Percentiles rank a stretch among this genome's conserved stretches.
Conservation (phyloP, 2,329 filamentous ascomycete species). For the Beauveria scarabaeidicola region DNA sequence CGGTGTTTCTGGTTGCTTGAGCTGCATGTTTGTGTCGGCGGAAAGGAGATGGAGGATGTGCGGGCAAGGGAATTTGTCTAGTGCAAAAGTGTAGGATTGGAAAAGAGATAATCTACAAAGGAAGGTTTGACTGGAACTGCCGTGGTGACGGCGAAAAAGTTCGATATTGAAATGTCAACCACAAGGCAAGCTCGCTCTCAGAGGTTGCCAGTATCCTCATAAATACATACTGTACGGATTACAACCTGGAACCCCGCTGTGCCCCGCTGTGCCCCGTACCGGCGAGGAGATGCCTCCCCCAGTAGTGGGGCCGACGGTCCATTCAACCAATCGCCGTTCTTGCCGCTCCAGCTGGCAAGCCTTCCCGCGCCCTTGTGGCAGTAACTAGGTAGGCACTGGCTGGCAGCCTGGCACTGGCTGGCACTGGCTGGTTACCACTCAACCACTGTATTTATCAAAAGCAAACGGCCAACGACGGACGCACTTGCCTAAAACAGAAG, state of each 20-base stretch:
- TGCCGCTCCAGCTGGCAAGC: neutral
- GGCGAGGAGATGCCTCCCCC: neutral
- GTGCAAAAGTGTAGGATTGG: neutral
- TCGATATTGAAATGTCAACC: neutral
- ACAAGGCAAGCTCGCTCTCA: too few species aligned
- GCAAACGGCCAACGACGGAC: neutral
- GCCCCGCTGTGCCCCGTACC: too few species aligned
- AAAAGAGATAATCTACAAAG: neutral
- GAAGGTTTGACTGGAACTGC: neutral
- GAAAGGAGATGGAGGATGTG: neutral
- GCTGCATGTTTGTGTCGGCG: neutral
- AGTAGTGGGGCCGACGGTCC: neutral
- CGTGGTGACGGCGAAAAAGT: too few species aligned
- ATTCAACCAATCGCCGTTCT: neutral
- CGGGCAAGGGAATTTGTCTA: neutral
- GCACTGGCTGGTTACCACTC: too few species aligned
- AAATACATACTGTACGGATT: too few species aligned
- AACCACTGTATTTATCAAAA: neutral
- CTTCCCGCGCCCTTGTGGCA: neutral
- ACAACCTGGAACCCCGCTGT: too few species aligned
- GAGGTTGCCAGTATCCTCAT: too few species aligned
- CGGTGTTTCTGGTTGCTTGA: neutral
- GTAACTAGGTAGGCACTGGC: too few species aligned
- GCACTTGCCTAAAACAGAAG: neutral
- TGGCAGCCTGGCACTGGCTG: too few species aligned